Base-by-base conservation (phyloP, 345 rosid species). In the Rhizophora mangle region DNA sequence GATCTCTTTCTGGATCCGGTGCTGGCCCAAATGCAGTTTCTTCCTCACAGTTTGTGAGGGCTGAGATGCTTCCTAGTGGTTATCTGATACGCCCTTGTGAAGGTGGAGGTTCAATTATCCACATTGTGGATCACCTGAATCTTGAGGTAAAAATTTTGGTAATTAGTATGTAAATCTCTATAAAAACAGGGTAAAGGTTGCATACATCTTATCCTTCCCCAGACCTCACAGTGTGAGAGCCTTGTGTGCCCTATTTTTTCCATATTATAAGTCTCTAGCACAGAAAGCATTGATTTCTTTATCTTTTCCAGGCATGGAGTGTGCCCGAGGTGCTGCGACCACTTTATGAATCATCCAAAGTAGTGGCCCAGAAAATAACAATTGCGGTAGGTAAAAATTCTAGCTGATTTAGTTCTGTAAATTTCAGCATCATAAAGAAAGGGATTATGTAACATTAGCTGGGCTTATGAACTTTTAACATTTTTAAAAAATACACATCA, bases 321-420 rank as follows among this genome's bases (percentile, higher is more conserved):
- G 99, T 93, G 68, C 99, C 99, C 2, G 99, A 96, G 81, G 99
- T 96, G 63, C 86, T 96, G 60, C 86, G 98, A 31, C 96, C 99
- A 1, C 92, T 96, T 20, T 96, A 96, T 37, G 96, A 92, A 81
- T 96, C 99, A 56, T 92, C 96, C 5, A 92, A 86, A 85, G 87
- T 87, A 18, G 86, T 96, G 34, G 99, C 99, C 8, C 99, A 96
- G 69, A 90, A 89, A 79, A 85, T 89, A 85, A 96, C 99, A 15
- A 89, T 96, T 39, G 83, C 95, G 64, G 99, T 96, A 61, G 90
- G 99, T 82, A 16, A 62, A 24, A 6, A 43, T 43, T 30, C 65
- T 73, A 4, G 32, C 63, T 11, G 24, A 22, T 11, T 24, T 29
- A 39, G 9, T 56, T 34, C 37, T 34, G 19, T 32, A 16, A 32